These are phyloP conservation scores for Diaporthe sp. DNA, from an alignment of 2,329 filamentous ascomycete species.

Conservation along the genomic window DNA sequence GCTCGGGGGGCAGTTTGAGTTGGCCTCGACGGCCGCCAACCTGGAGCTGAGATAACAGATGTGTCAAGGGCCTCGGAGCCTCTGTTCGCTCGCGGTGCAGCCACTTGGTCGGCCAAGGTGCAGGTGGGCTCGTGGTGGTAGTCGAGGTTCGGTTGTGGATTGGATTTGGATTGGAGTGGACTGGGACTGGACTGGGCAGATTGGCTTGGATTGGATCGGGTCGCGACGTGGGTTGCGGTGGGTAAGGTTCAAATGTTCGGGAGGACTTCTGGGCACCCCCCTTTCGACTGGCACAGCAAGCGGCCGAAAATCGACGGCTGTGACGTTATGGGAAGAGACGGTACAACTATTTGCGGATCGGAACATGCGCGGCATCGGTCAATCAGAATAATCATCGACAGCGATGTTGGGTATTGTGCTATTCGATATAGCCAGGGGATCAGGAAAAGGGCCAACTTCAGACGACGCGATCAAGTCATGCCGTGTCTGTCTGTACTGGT, in stretches of 20 bases:
- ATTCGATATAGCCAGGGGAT: slow-evolving; percentile 4
- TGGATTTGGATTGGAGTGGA: slow-evolving; percentile 24
- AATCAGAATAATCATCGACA: slow-evolving; percentile 31
- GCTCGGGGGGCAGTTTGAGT: slow-evolving; percentile 26
- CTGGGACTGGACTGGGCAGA: slow-evolving; percentile 20
- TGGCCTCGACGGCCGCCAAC: slow-evolving; percentile 43
- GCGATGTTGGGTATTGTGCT: slow-evolving; percentile 24
- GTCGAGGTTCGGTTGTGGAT: slow-evolving; percentile 24
- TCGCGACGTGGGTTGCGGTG: slow-evolving; percentile 27
- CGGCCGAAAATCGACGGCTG: slow-evolving; percentile 29
- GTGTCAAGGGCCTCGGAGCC: slow-evolving; percentile 26
- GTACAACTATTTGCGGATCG: slow-evolving; percentile 35
- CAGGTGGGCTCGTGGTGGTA: slow-evolving; percentile 24
- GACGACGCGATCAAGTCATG: slow-evolving; percentile 28
- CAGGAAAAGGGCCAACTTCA: slow-evolving; percentile 5
- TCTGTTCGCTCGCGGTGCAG: slow-evolving; percentile 5
- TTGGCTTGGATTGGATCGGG: slow-evolving; percentile 33
- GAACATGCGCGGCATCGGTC: slow-evolving; percentile 31
- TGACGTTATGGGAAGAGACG: slow-evolving; percentile 38
- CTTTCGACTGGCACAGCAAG: slow-evolving; percentile 32
- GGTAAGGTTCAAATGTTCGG: slow-evolving; percentile 31
- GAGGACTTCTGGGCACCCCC: slow-evolving; percentile 27
- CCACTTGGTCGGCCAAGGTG: slow-evolving; percentile 25
- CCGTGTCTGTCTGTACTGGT: not conserved
- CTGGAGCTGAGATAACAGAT: slow-evolving; percentile 39